Evolutionary conservation across 2,329 filamentous ascomycete species (phyloP), one percentile per base, ranked within the genome.

Genomic region (Scytalidium sp.): DNA sequence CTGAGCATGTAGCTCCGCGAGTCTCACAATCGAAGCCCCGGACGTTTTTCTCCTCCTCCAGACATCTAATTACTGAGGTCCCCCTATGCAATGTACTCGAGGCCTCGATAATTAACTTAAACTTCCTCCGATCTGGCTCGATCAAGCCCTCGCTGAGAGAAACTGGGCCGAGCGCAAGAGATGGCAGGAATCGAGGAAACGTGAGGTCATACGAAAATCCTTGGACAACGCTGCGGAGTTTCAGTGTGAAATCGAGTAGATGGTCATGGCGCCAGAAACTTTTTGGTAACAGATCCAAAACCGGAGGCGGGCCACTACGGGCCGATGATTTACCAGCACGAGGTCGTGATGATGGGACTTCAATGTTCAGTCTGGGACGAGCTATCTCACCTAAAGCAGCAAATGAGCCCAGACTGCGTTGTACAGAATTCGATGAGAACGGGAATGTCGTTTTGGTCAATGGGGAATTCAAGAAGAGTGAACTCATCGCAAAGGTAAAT

Each of bases 391-490:
- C 83, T 43, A 94, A 93, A 69, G 87, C 89, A 2, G 85, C 87
- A 21, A 86, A 93, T 50, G 91, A 97, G 67, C 82, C 92, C 23
- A 85, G 90, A 52, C 75, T 99, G 58, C 81, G 94, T 47, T 99
- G 94, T 66, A 99, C 94, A 1, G 94, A 99, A 69, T 89, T 97
- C 52, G 91, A 97, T 62, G 90, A 92, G 67, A 83, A 89, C 63
- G 94, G 94, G 39, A 88, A 95, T 60, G 91, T 97, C 21, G 95
- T 93, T 19, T 75, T 97, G 50, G 88, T 96, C 19, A 95, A 95
- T 65, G 90, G 91, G 51, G 94, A 97, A 69, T 97, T 97, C 70
- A 95, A 94, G 73, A 99, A 99, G 78, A 94, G 85, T 62, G 94
- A 99, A 72, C 76, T 99, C 43, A 97, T 97, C 68, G 91, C 92